These are phyloP conservation scores for Dactylorhiza incarnata DNA, from an alignment of 106 monocot genomes.

Conservation along the genomic window DNA sequence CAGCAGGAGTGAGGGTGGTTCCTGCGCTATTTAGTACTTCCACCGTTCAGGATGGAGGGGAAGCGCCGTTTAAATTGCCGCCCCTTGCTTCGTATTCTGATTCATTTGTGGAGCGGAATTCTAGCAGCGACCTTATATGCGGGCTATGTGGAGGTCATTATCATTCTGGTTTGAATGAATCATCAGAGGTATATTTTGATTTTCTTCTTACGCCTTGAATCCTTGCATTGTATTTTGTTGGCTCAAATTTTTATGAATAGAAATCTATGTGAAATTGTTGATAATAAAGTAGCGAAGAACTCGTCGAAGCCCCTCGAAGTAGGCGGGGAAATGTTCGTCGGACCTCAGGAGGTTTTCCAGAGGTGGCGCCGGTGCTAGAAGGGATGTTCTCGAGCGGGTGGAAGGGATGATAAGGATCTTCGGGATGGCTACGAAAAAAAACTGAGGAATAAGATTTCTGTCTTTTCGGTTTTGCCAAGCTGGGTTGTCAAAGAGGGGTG, in stretches of 20 bases:
- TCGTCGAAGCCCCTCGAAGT: too few species aligned
- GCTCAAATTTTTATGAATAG: not conserved
- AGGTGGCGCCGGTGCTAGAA: too few species aligned
- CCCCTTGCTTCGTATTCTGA: slow-evolving; percentile 72
- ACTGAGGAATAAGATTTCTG: too few species aligned
- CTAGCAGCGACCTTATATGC: slow-evolving; percentile 27
- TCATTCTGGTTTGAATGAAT: slow-evolving; percentile 13
- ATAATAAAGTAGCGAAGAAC: not conserved
- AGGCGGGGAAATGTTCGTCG: too few species aligned
- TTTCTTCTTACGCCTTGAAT: not conserved
- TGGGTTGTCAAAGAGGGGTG: too few species aligned
- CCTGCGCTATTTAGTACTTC: slow-evolving; percentile 3
- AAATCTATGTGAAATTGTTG: not conserved
- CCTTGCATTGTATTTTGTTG: not conserved
- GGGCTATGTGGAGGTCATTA: slow-evolving; percentile 43
- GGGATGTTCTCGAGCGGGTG: too few species aligned
- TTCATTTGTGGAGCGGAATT: slow-evolving; percentile 41
- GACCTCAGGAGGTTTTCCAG: too few species aligned
- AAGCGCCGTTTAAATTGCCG: slow-evolving; percentile 39
- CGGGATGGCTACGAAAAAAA: too few species aligned
- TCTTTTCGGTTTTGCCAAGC: too few species aligned
- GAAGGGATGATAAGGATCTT: too few species aligned
- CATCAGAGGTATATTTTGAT: slow-evolving; percentile 29
- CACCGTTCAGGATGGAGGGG: slow-evolving; percentile 10
- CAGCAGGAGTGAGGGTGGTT: slow-evolving; percentile 47